Base-by-base conservation (phyloP, 1,284 basidiomycete species). In the Irpex sp. region DNA sequence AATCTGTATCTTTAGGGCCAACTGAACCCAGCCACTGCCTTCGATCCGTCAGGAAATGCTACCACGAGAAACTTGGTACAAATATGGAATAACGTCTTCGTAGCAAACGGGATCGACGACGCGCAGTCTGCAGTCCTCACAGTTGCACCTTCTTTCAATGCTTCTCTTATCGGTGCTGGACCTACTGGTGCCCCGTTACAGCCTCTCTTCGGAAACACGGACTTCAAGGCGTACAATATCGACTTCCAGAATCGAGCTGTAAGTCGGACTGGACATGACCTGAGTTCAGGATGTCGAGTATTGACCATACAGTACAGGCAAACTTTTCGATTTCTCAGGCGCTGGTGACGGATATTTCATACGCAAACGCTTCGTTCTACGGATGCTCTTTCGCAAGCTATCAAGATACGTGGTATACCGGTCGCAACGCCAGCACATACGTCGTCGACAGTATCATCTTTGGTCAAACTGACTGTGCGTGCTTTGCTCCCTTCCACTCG, bases 321-420 rank as follows among this genome's bases (percentile, higher is more conserved):
- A 80, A 86, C 62, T 85, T 81, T 62, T 72, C 83, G 0, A 85
- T 87, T 31, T 81, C 85, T 5, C 86, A 82, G 71, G 86, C 86
- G 0, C 75, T 88, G 4, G 85, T 82, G 5, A 85, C 81, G 5
- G 81, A 85, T 66, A 82, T 87, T 52, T 84, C 82, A 1, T 83
- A 85, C 62, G 80, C 86, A 1, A 88, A 88, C 63, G 85, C 85
- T 8, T 88, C 86, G 0, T 88, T 89, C 71, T 90, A 89, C 65
- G 85, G 84, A 0, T 88, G 86, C 66, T 77, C 82, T 1, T 87
- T 89, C 66, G 77, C 81, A 6, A 85, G 85, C 67, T 88, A 76
- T 63, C 88, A 89, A 68, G 88, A 89, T 70, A 89, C 88, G 0
- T 85, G 85, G 81, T 89, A 85, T 69, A 83, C 85, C 0, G 88